Evolutionary conservation across 2,329 filamentous ascomycete species (phyloP).

Genomic region (Neonectria punicea): DNA sequence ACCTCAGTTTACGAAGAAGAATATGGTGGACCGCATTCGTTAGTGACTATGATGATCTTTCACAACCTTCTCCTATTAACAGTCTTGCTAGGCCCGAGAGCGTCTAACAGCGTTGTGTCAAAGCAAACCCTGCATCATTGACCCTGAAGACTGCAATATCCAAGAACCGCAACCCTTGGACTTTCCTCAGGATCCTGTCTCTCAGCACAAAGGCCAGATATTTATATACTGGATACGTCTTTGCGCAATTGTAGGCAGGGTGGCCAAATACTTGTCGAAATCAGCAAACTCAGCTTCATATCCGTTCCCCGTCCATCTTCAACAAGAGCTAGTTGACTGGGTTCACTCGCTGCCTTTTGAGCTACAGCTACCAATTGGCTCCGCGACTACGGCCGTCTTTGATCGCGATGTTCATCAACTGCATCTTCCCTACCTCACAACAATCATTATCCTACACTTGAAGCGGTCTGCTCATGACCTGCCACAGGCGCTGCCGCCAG

Average conservation of each 20-base stretch:
- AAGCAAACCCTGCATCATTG: constrained; percentile 55
- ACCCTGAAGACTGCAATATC: constrained; percentile 54
- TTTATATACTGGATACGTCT: constrained; percentile 56
- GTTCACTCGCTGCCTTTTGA: constrained; percentile 28
- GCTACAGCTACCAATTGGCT: constrained; percentile 29
- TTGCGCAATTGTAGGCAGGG: constrained; percentile 52
- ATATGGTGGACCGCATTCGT: constrained; percentile 39
- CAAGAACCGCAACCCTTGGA: constrained; percentile 50
- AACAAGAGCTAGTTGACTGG: constrained; percentile 34
- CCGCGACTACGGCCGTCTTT: constrained; percentile 43
- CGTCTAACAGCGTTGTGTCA: constrained; percentile 54
- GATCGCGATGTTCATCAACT: constrained; percentile 55
- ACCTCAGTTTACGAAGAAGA: constrained; percentile 26
- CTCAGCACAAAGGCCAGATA: constrained; percentile 50
- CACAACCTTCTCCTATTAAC: constrained; percentile 30
- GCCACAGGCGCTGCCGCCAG: constrained; percentile 40
- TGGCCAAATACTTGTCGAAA: constrained; percentile 50
- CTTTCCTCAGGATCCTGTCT: constrained; percentile 47
- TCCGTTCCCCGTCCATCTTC: constrained; percentile 25
- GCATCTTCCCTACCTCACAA: constrained; percentile 54
- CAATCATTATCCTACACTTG: constrained; percentile 53
- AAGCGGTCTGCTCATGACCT: constrained; percentile 49
- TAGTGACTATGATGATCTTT: not conserved
- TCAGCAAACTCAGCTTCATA: constrained; percentile 16
- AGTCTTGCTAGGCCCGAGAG: constrained; percentile 32